phyloP scores from a whole-genome alignment of 345 rosid genomes.

The Euclidium syriacum region DNA sequence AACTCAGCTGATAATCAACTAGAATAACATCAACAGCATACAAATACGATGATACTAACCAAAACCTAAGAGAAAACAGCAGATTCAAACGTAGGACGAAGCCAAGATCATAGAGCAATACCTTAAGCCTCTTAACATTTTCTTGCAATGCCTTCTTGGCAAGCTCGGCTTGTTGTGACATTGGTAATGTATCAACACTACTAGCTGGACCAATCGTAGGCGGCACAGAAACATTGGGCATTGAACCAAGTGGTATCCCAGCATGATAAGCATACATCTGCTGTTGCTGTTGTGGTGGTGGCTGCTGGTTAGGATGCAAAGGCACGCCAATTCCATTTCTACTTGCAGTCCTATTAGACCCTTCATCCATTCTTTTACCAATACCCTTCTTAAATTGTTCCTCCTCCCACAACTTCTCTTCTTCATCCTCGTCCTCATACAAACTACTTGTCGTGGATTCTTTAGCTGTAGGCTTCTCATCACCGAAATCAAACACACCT shows the following conservation, averaged over 20 bases:
- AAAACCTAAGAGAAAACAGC: not conserved
- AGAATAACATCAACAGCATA: not conserved
- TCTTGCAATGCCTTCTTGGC: conserved; percentile 67
- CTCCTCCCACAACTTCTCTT: conserved; percentile 86
- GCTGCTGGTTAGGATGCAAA: conserved; percentile 18
- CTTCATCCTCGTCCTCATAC: conserved; percentile 67
- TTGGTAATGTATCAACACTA: conserved; percentile 46
- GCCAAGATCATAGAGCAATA: conserved; percentile 26
- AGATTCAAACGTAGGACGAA: not conserved
- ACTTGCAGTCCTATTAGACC: conserved; percentile 34
- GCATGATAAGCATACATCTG: conserved; percentile 35
- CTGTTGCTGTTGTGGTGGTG: conserved; percentile 29
- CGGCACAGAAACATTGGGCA: conserved; percentile 26
- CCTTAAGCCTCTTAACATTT: conserved; percentile 58
- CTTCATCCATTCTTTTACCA: conserved; percentile 82
- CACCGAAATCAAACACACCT: conserved; percentile 69
- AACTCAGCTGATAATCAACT: conserved; percentile 6
- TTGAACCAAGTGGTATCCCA: conserved; percentile 23
- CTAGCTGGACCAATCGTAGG: conserved; percentile 52
- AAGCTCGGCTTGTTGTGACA: conserved; percentile 70
- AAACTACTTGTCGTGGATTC: conserved; percentile 12
- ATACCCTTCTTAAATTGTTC: conserved; percentile 87
- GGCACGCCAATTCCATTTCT: conserved; percentile 27
- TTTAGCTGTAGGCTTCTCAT: conserved; percentile 32
- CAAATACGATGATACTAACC: not conserved